Conservation (phyloP, 805 yeast genomes). For the Jamesozyma gamospora region DNA sequence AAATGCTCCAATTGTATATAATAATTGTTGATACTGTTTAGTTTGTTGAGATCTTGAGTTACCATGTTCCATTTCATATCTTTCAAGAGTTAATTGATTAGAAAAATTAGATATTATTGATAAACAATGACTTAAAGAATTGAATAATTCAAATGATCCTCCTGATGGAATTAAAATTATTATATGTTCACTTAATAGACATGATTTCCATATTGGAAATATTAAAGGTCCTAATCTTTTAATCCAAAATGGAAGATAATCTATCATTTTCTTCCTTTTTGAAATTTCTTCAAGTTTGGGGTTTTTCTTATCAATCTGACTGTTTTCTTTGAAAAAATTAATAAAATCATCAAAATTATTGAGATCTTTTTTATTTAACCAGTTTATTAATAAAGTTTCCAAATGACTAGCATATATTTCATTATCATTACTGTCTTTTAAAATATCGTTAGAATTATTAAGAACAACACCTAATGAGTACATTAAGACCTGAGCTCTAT, state of each 20-base stretch:
- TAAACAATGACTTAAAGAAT: slow-evolving; percentile 22
- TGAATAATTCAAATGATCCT: slow-evolving; percentile 21
- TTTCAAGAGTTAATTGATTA: background rate
- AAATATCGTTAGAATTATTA: slow-evolving; percentile 32
- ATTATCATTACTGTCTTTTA: slow-evolving; percentile 1
- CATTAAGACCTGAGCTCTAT: slow-evolving; percentile 43
- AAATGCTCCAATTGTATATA: slow-evolving; percentile 10
- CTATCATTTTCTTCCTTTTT: background rate
- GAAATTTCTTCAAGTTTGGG: background rate
- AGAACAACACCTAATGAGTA: slow-evolving; percentile 55
- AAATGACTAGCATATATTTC: slow-evolving; percentile 13
- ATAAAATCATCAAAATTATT: slow-evolving; percentile 5
- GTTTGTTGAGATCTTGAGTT: background rate
- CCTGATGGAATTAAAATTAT: slow-evolving; percentile 22
- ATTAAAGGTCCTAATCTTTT: slow-evolving; percentile 26
- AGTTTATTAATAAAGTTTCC: slow-evolving; percentile 13
- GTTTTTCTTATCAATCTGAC: background rate
- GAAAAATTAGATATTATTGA: slow-evolving; percentile 12
- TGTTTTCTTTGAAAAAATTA: slow-evolving; percentile 4
- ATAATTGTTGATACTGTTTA: background rate
- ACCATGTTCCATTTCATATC: background rate
- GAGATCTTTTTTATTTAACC: slow-evolving; percentile 11
- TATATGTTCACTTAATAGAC: slow-evolving; percentile 20
- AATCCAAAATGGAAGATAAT: slow-evolving; percentile 17
- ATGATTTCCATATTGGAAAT: slow-evolving; percentile 27